Evolutionary conservation across 2,329 filamentous ascomycete species (phyloP), one percentile per base, ranked within the genome.

Genomic region (Clathrospora elynae): DNA sequence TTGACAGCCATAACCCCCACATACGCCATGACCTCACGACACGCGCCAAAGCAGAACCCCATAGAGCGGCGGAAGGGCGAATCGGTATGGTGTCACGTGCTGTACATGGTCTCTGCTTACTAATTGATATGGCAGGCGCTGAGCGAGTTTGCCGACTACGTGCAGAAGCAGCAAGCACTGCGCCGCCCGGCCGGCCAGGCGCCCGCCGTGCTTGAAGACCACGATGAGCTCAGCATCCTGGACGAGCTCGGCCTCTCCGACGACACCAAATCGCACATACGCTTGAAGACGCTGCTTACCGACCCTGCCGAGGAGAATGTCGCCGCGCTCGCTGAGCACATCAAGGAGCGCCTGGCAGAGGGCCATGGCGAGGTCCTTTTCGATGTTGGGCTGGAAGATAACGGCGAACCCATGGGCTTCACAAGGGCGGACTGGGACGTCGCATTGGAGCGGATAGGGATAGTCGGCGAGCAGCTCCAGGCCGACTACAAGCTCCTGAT

Each of bases 111-210:
- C 6, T 33, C n/a, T 20, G n/a, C 12, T 16, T 34, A 41, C 42
- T 43, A 13, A 45, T 29, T 29, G n/a, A 35, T 5, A 6, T 20
- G 2, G 42, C 49, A 85, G 82, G 91, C 92, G 9, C 80, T 99
- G 42, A 93, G 88, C 75, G 93, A 97, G 61, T 99, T 99, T 68
- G 90, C 91, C 70, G 93, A 99, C 64, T 97, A 96, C 64, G 93
- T 96, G 55, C 90, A 97, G 71, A 87, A 90, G 68, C 91, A 97
- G 69, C 93, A 97, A 71, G 84, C 85, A 10, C 73, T 85, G 35
- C 85, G 87, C 32, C 72, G 71, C 28, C 67, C 70, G 26, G 68
- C 74, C 11, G 62, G 68, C 41, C 58, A 68, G 19, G 66, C 35
- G 37, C 56, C 43, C 50, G 66, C 68, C 26, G 64, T 59, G 20